Evolutionary conservation across 2,329 filamentous ascomycete genomes (phyloP).

Genomic region (Penicillium crustosum): DNA sequence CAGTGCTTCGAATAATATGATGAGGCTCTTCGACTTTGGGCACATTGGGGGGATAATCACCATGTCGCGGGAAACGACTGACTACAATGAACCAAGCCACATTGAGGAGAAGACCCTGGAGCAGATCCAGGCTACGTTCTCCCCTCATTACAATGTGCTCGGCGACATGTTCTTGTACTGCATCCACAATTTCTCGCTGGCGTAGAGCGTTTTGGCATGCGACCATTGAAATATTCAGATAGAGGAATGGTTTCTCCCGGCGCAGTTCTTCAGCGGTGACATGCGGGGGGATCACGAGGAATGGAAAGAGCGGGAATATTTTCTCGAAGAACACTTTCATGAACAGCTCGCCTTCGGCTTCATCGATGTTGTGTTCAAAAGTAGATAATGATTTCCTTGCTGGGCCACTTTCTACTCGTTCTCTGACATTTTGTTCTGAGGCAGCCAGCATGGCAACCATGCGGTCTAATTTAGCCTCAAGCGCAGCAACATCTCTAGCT

Average conservation of each 20-base stretch:
- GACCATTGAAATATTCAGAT: conserved; percentile 23
- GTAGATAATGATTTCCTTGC: conserved; percentile 6
- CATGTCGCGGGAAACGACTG: background rate
- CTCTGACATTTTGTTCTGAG: conserved; percentile 12
- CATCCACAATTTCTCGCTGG: conserved; percentile 16
- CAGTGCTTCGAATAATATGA: conserved; percentile 6
- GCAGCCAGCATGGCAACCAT: conserved; percentile 27
- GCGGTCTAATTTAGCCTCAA: conserved; percentile 31
- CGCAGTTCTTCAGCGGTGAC: conserved; percentile 20
- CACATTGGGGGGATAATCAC: background rate
- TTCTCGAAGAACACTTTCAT: conserved; percentile 16
- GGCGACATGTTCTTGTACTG: conserved; percentile 37
- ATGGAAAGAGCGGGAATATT: conserved; percentile 29
- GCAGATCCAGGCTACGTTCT: conserved; percentile 45
- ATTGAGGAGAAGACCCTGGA: conserved; percentile 50
- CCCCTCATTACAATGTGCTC: conserved; percentile 46
- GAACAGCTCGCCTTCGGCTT: conserved; percentile 11
- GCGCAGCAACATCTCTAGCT: conserved; percentile 24
- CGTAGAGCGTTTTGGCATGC: conserved; percentile 14
- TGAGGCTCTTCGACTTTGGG: conserved; percentile 4
- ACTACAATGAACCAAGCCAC: conserved; percentile 46
- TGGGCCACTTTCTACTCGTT: background rate
- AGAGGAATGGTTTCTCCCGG: conserved; percentile 26
- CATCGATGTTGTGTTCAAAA: background rate
- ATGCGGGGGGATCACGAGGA: conserved; percentile 21